Percentiles rank a stretch among this genome's conserved stretches.
Evolutionary conservation across 306 rosid genomes (phyloP).

Genomic region (Fragaria ananassa): DNA sequence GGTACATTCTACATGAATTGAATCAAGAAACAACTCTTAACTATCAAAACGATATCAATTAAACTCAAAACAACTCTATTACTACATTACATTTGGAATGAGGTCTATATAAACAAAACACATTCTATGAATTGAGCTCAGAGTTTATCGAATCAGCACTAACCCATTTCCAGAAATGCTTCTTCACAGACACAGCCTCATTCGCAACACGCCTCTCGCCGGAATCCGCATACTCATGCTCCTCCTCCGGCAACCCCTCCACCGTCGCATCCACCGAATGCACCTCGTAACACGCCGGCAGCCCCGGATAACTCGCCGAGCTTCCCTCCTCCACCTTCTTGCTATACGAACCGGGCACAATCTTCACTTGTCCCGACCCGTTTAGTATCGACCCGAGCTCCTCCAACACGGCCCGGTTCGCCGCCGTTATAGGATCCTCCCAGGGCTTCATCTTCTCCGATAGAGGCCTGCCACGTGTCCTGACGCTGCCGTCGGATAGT

Average conservation of each 20-base stretch:
- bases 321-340: conserved; percentile 73
- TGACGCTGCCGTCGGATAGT: conserved; percentile 61
- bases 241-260: conserved; percentile 80
- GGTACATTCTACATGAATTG: neutral
- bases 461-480: conserved; percentile 67
- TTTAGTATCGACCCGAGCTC: conserved; percentile 71
- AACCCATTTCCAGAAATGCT: conserved; percentile 96
- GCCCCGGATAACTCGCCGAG: conserved; percentile 84
- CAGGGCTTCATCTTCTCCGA: conserved; percentile 95
- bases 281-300: conserved; percentile 82
- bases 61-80: neutral
- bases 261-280: conserved; percentile 68
- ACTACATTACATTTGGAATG: neutral
- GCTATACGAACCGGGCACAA: conserved; percentile 67
- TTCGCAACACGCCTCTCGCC: conserved; percentile 42
- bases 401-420: conserved; percentile 62
- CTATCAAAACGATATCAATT: neutral
- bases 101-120: too few relatives aligned
- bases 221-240: conserved; percentile 46
- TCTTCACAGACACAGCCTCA: conserved; percentile 74
- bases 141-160: conserved; percentile 43
- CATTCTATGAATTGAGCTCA: neutral
- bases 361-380: conserved; percentile 29
- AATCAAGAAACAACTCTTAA: neutral
- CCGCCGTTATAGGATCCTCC: conserved; percentile 76